Evolutionary conservation across 495 filamentous ascomycete species (phyloP).

Genomic region (Neurospora sp.): DNA sequence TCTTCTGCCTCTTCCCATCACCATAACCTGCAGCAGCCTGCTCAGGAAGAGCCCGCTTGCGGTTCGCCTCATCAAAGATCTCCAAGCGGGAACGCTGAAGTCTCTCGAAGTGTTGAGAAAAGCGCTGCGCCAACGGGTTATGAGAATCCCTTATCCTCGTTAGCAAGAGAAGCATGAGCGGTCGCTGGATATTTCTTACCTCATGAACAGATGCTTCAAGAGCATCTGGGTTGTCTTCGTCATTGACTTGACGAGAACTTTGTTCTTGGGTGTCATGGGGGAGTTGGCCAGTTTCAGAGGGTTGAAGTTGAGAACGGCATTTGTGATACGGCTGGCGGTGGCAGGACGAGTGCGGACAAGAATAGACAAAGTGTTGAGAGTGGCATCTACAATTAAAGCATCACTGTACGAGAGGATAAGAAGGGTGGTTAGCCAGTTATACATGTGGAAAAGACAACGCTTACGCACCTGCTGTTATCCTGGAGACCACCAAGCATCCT

Average conservation of each 20-base stretch:
- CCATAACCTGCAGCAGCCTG: constrained; percentile 49
- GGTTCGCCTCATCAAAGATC: constrained; percentile 61
- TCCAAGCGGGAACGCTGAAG: constrained; percentile 64
- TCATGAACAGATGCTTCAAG: constrained; percentile 67
- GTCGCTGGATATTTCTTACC: constrained; percentile 35
- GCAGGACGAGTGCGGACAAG: constrained; percentile 71
- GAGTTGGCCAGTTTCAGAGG: constrained; percentile 68
- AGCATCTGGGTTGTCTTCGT: constrained; percentile 81
- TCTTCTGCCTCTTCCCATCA: constrained; percentile 33
- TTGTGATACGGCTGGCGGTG: constrained; percentile 75
- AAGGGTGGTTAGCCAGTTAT: background rate
- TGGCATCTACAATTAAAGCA: constrained; percentile 81
- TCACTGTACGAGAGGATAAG: constrained; percentile 47
- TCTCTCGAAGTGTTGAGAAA: constrained; percentile 74
- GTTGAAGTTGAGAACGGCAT: constrained; percentile 81
- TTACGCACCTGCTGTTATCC: constrained; percentile 64
- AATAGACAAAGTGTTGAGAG: constrained; percentile 73
- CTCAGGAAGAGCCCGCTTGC: constrained; percentile 64
- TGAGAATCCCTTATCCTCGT: constrained; percentile 51
- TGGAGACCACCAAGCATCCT: constrained; percentile 80
- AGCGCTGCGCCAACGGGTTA: constrained; percentile 54
- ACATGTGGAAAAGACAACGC: background rate
- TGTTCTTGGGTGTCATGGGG: constrained; percentile 66
- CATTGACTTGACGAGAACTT: constrained; percentile 82
- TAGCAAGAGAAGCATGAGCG: constrained; percentile 7